A percentile compares a stretch with the other conserved stretches of the same genome.
These are phyloP conservation scores for Hygrophorus russula DNA, from an alignment of 768 basidiomycete genomes.

Conservation along the genomic window DNA sequence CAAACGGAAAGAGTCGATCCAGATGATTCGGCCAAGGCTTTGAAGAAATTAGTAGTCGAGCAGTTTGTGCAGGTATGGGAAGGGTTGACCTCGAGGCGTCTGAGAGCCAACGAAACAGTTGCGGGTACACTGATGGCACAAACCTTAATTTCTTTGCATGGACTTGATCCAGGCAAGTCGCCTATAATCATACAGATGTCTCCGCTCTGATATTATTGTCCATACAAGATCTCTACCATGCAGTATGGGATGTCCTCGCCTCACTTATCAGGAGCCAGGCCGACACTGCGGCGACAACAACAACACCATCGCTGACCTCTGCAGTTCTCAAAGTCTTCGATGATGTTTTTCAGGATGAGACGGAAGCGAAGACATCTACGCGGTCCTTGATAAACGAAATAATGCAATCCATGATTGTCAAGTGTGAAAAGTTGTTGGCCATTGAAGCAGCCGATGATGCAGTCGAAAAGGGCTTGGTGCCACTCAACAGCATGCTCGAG, in stretches of 20 bases:
- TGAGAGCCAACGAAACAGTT: slow-evolving; percentile 35
- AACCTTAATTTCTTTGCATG: slow-evolving; percentile 23
- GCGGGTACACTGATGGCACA: slow-evolving; percentile 35
- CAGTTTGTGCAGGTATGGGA: slow-evolving; percentile 40
- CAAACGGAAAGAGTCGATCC: neutral
- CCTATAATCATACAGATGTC: slow-evolving; percentile 1
- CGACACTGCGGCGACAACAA: slow-evolving; percentile 8
- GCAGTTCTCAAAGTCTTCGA: slow-evolving; percentile 34
- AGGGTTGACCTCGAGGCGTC: slow-evolving; percentile 26
- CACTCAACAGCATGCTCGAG: slow-evolving; percentile 34
- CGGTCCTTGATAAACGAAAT: slow-evolving; percentile 16
- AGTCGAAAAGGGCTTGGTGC: slow-evolving; percentile 6
- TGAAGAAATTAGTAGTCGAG: slow-evolving; percentile 24
- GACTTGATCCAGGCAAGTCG: slow-evolving; percentile 16
- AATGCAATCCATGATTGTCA: slow-evolving; percentile 21
- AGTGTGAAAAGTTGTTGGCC: slow-evolving; percentile 17
- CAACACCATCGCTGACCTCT: slow-evolving; percentile 25
- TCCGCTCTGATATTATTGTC: neutral
- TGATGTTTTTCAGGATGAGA: slow-evolving; percentile 20
- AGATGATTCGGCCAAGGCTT: neutral
- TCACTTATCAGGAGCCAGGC: slow-evolving; percentile 16
- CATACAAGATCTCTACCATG: slow-evolving; percentile 31
- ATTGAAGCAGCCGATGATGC: slow-evolving; percentile 4
- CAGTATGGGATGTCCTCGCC: slow-evolving; percentile 35
- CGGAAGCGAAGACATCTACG: too few relatives aligned